A percentile compares a stretch with the other conserved stretches of the same genome.
Evolutionary conservation across 345 rosid species (phyloP).

Genomic region (Gossypium arboreum): DNA sequence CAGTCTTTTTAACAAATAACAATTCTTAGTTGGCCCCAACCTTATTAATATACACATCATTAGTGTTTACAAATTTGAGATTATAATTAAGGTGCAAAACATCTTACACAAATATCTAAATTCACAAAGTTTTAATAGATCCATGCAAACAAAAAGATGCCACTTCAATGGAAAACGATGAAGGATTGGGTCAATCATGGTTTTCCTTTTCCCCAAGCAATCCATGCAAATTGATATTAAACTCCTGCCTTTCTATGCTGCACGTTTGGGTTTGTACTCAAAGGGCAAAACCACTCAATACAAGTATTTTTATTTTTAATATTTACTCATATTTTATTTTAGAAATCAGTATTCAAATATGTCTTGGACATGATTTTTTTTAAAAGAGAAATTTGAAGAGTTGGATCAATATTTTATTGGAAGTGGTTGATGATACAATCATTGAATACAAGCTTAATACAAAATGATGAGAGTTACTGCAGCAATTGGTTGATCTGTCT

Average conservation of each 20-base stretch:
- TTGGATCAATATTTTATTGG: background rate
- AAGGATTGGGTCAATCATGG: background rate
- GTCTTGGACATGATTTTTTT: too few relatives aligned
- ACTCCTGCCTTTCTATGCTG: constrained; percentile 16
- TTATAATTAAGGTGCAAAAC: too few relatives aligned
- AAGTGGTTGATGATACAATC: background rate
- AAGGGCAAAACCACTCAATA: too few relatives aligned
- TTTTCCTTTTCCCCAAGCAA: constrained; percentile 1
- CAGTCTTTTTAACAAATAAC: too few relatives aligned
- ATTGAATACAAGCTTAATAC: background rate
- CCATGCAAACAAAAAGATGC: constrained; percentile 7
- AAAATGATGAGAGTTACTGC: background rate
- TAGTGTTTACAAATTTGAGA: too few relatives aligned
- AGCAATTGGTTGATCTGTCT: background rate
- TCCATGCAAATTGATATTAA: background rate
- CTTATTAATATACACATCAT: too few relatives aligned
- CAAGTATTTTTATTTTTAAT: too few relatives aligned
- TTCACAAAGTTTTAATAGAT: background rate
- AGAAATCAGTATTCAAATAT: too few relatives aligned
- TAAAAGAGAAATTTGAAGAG: too few relatives aligned
- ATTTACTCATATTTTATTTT: too few relatives aligned
- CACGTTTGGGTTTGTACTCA: constrained; percentile 4
- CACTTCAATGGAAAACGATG: constrained; percentile 16
- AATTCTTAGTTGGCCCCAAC: too few relatives aligned
- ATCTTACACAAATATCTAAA: too few relatives aligned